A percentile compares a stretch with the other conserved stretches of the same genome.
Evolutionary conservation across 2,329 filamentous ascomycete genomes (phyloP).

Genomic region (Colletotrichum sp.): DNA sequence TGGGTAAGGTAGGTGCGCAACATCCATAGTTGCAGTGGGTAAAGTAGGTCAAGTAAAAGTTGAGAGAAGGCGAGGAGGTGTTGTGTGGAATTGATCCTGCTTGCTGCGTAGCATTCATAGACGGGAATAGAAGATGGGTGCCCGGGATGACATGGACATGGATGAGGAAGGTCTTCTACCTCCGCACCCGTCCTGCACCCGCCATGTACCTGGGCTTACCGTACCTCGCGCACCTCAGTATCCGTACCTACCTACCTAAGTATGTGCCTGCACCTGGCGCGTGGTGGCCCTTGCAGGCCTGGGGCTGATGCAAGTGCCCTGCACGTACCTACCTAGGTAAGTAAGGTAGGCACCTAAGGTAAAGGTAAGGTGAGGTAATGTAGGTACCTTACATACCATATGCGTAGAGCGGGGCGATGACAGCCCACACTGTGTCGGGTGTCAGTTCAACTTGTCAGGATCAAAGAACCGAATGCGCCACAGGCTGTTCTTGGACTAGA

Average conservation of each 20-base stretch:
- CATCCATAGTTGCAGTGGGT: neutral
- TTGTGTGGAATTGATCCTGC: neutral
- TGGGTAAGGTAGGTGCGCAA: neutral
- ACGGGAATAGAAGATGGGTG: neutral
- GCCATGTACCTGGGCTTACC: neutral
- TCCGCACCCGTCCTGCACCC: neutral
- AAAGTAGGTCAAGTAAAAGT: neutral
- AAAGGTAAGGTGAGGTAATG: neutral
- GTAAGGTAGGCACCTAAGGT: neutral
- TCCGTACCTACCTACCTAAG: neutral
- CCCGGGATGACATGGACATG: too few species aligned
- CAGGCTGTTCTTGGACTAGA: neutral
- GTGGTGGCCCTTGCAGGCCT: neutral
- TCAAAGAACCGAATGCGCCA: conserved; percentile 9
- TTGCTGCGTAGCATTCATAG: neutral
- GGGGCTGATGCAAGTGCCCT: neutral
- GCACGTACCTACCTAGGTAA: too few species aligned
- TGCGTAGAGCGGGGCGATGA: neutral
- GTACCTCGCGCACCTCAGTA: neutral
- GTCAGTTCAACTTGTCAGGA: neutral
- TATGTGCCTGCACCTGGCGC: neutral
- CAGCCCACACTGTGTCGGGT: neutral
- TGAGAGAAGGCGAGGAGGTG: neutral
- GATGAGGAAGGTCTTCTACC: too few species aligned
- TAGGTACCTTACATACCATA: neutral